Evolutionary conservation across 306 rosid species (phyloP), one percentile per base, ranked within the genome.

Genomic region (Amphicarpaea edgeworthii): DNA sequence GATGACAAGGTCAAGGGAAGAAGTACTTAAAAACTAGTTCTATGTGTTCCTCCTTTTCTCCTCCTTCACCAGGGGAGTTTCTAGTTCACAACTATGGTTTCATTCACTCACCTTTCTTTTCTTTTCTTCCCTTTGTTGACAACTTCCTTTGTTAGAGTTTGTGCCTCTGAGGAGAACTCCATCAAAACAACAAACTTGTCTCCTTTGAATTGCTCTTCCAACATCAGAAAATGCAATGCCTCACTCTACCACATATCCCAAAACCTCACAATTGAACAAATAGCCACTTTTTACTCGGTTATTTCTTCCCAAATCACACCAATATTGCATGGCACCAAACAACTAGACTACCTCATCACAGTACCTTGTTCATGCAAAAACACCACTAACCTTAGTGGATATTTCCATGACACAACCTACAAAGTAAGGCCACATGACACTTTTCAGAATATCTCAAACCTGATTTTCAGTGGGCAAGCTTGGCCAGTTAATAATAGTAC

Each of bases 361-460:
- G 84, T 83, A 16, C 93, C 93, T 46, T 91, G 96, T 74, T 80
- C 89, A 19, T 88, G 91, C 87, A 72, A 62, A 49, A 40, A 82
- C 76, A 49, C 66, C 1, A 46, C 6, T 11, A 77, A 67, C 6
- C 55, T 57, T 24, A 26, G 41, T 1, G 93, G 87, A 57, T 87
- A 85, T 67, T 87, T 87, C 72, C 77, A 87, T 58, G 73, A 87
- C 21, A 79, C 90, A 51, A 41, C 30, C 41, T 91, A 85, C 79
- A 59, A 0, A 10, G 84, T 82, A 37, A 40, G 38, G 28, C 16
- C 3, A 0, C n/a, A 58, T 5, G 91, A 91, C 75, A 57, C 76
- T 16, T 87, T 84, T 71, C 38, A 12, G 40, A 16, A 70, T 12
- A 83, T 88, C 8, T 87, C 89, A 0, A 9, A 50, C 21, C 12